A percentile compares a stretch with the other conserved stretches of the same genome.
Evolutionary conservation across 805 yeast genomes (phyloP).

Genomic region (Wickerhamiella dianesei): DNA sequence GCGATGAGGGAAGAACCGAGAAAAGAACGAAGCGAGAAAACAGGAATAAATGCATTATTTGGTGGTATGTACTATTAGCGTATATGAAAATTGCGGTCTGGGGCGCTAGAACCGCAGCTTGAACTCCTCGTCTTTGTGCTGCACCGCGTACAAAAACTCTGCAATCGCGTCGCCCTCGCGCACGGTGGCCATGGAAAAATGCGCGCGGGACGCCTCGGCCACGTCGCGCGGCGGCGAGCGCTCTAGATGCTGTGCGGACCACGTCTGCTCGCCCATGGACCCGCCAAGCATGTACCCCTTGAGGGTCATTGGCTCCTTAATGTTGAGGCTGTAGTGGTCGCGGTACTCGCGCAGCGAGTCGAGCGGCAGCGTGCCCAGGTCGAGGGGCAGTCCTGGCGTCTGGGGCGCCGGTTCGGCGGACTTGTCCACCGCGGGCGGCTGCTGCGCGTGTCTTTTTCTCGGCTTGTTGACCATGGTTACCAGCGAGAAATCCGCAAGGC

Average conservation of each 20-base stretch:
- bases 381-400: slow-evolving; percentile 27
- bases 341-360: slow-evolving; percentile 58
- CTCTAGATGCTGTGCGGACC: slow-evolving; percentile 27
- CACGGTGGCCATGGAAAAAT: slow-evolving; percentile 44
- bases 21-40: too few relatives aligned
- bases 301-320: slow-evolving; percentile 49
- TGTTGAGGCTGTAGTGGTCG: slow-evolving; percentile 39
- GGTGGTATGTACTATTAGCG: too few relatives aligned
- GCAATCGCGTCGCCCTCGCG: slow-evolving; percentile 81
- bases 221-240: slow-evolving; percentile 47
- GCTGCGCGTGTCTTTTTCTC: slow-evolving; percentile 10
- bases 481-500: not conserved
- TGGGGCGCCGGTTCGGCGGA: slow-evolving; percentile 1
- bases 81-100: too few relatives aligned
- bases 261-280: slow-evolving; percentile 60
- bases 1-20: too few relatives aligned
- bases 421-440: slow-evolving; percentile 1
- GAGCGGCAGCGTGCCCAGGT: slow-evolving; percentile 52
- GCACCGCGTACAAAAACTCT: slow-evolving; percentile 74
- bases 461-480: slow-evolving; percentile 12
- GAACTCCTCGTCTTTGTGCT: slow-evolving; percentile 42
- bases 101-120: slow-evolving; percentile 16
- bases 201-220: slow-evolving; percentile 49
- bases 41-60: too few relatives aligned
- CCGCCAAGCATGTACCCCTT: slow-evolving; percentile 60